A percentile compares a stretch with the other conserved stretches of the same genome.
These are phyloP conservation scores for Hymenoscyphus repandus DNA, from an alignment of 2,329 filamentous ascomycete species.

Conservation along the genomic window DNA sequence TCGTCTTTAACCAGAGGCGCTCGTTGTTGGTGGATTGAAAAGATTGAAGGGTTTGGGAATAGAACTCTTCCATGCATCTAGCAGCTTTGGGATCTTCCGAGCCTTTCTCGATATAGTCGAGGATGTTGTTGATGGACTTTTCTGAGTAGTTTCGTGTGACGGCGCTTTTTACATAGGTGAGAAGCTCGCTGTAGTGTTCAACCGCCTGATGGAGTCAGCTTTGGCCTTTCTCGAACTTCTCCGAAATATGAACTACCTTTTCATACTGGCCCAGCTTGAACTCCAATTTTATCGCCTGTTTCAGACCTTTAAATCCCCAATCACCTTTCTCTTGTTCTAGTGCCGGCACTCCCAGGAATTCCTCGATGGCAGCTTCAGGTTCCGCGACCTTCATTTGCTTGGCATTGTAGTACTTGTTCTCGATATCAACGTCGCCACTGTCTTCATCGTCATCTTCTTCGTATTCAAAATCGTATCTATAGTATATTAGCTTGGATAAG, in stretches of 20 bases:
- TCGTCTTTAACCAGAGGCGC: slow-evolving; percentile 94
- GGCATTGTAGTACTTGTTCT: slow-evolving; percentile 99
- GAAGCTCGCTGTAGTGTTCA: slow-evolving; percentile 87
- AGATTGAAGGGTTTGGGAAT: slow-evolving; percentile 84
- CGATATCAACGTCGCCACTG: slow-evolving; percentile 84
- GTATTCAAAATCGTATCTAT: slow-evolving; percentile 91
- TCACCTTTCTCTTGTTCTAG: slow-evolving; percentile 90
- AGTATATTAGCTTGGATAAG: slow-evolving; percentile 15
- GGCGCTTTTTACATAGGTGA: slow-evolving; percentile 95
- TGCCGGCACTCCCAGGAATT: slow-evolving; percentile 83
- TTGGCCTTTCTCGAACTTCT: background rate
- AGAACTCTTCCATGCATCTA: slow-evolving; percentile 89
- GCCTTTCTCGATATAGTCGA: slow-evolving; percentile 96
- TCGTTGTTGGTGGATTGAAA: slow-evolving; percentile 99
- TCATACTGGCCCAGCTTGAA: slow-evolving; percentile 88
- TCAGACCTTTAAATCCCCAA: slow-evolving; percentile 97
- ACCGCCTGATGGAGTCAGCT: slow-evolving; percentile 56
- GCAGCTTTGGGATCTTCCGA: slow-evolving; percentile 65
- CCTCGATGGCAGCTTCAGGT: slow-evolving; percentile 81
- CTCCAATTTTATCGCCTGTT: slow-evolving; percentile 96
- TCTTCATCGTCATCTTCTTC: slow-evolving; percentile 87
- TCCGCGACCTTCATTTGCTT: slow-evolving; percentile 91
- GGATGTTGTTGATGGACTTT: slow-evolving; percentile 99
- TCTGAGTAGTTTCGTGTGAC: slow-evolving; percentile 98
- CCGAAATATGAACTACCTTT: slow-evolving; percentile 48